phyloP scores from a whole-genome alignment of 768 basidiomycete genomes.

The Gymnopilus dilepis region DNA sequence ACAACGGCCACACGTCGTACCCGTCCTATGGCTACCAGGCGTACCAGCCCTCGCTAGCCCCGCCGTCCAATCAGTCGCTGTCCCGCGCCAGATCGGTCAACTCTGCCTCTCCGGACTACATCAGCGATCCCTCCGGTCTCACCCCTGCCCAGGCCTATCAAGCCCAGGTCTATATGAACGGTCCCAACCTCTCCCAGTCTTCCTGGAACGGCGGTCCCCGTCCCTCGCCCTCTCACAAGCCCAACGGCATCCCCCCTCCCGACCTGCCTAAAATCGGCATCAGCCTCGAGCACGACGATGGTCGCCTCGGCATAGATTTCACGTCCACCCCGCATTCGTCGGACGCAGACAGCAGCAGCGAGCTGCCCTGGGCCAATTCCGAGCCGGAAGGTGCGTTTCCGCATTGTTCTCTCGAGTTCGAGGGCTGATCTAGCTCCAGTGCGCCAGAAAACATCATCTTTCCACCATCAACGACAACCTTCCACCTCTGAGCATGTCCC shows the following conservation, averaged over 20 bases:
- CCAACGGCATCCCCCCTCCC: slow-evolving; percentile 20
- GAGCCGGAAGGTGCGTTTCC: slow-evolving; percentile 48
- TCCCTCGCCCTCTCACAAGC: slow-evolving; percentile 32
- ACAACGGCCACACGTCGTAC: slow-evolving; percentile 47
- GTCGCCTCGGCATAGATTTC: slow-evolving; percentile 65
- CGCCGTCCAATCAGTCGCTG: slow-evolving; percentile 41
- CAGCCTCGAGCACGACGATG: slow-evolving; percentile 59
- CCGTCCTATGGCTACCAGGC: slow-evolving; percentile 34
- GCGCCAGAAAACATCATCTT: slow-evolving; percentile 27
- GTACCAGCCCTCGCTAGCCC: slow-evolving; percentile 39
- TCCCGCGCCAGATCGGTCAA: slow-evolving; percentile 57
- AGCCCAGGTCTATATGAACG: slow-evolving; percentile 67
- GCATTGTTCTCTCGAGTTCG: slow-evolving; percentile 28
- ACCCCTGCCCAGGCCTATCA: slow-evolving; percentile 85
- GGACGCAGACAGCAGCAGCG: slow-evolving; percentile 53
- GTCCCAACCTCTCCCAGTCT: slow-evolving; percentile 32
- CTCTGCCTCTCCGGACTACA: slow-evolving; percentile 49
- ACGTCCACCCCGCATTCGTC: slow-evolving; percentile 43
- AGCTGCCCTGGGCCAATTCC: slow-evolving; percentile 61
- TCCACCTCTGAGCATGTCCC: slow-evolving; percentile 30
- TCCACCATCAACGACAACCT: slow-evolving; percentile 36
- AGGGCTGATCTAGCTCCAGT: slow-evolving; percentile 22
- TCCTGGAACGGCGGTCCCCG: slow-evolving; percentile 34
- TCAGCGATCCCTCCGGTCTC: slow-evolving; percentile 59
- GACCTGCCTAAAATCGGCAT: slow-evolving; percentile 44